Conservation (phyloP, 306 rosid species). For the Inga laurina region DNA sequence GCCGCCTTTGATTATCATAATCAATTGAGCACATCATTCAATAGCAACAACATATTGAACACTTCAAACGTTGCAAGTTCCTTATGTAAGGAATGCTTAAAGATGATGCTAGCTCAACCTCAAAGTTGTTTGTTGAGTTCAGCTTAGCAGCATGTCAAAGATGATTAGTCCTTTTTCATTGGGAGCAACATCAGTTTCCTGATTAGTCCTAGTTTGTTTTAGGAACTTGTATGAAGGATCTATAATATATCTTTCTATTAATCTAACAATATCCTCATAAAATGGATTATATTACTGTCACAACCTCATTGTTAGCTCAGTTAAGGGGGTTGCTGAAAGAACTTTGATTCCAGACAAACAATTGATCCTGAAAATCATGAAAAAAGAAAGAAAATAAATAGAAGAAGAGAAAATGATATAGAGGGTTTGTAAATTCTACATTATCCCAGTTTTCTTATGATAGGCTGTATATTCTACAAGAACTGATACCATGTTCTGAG, state of each 20-base stretch:
- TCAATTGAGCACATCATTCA: slow-evolving; percentile 4
- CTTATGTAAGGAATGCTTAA: slow-evolving; percentile 19
- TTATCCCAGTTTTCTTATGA: neutral
- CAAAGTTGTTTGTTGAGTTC: slow-evolving; percentile 27
- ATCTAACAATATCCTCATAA: neutral
- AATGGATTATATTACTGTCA: neutral
- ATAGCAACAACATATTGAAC: slow-evolving; percentile 7
- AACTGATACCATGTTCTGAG: slow-evolving; percentile 4
- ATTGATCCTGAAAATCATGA: neutral
- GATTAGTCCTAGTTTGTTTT: neutral
- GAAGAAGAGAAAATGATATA: neutral
- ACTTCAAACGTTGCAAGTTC: slow-evolving; percentile 21
- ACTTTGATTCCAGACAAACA: neutral
- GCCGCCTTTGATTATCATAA: slow-evolving; percentile 9
- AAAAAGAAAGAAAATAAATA: neutral
- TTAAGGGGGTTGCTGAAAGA: neutral
- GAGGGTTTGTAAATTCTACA: neutral
- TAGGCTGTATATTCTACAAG: neutral
- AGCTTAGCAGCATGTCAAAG: slow-evolving; percentile 13
- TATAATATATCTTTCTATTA: neutral
- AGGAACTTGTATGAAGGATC: neutral
- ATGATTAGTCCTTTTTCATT: neutral
- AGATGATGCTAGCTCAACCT: slow-evolving; percentile 26
- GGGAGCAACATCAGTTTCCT: neutral
- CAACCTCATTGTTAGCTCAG: neutral